phyloP scores from a whole-genome alignment of 352 stramenopile species.

The Sclerospora graminicola region DNA sequence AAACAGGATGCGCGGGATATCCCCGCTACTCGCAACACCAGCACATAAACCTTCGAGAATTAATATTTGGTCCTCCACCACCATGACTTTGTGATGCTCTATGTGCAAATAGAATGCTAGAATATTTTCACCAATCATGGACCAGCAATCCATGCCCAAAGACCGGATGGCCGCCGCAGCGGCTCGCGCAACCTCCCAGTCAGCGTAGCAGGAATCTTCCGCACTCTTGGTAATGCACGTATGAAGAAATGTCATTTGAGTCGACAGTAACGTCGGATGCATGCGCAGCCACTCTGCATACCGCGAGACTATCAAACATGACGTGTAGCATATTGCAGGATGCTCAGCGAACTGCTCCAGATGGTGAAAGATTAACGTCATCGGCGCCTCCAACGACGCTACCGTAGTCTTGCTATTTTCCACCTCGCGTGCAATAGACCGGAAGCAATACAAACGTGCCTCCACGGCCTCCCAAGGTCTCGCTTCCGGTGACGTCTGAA shows the following conservation, averaged over 20 bases:
- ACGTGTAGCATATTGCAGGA: slow-evolving; percentile 77
- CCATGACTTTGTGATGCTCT: slow-evolving; percentile 52
- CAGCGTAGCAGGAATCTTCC: slow-evolving; percentile 30
- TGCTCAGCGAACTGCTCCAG: slow-evolving; percentile 63
- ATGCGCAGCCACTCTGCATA: slow-evolving; percentile 64
- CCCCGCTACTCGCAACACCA: slow-evolving; percentile 38
- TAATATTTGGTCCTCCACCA: slow-evolving; percentile 76
- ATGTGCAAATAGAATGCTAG: slow-evolving; percentile 73
- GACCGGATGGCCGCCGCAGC: slow-evolving; percentile 60
- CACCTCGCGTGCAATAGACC: slow-evolving; percentile 76
- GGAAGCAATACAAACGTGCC: slow-evolving; percentile 75
- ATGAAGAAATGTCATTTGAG: slow-evolving; percentile 64
- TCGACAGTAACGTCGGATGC: slow-evolving; percentile 34
- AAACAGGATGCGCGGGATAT: slow-evolving; percentile 30
- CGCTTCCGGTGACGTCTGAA: slow-evolving; percentile 32
- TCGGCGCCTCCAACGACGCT: slow-evolving; percentile 22
- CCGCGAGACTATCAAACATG: slow-evolving; percentile 76
- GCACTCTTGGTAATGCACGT: slow-evolving; percentile 49
- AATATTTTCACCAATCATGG: slow-evolving; percentile 49
- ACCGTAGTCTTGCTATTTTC: slow-evolving; percentile 26
- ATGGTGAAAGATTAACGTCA: slow-evolving; percentile 72
- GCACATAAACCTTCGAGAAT: slow-evolving; percentile 70
- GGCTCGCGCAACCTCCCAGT: slow-evolving; percentile 72
- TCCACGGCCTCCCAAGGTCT: slow-evolving; percentile 69
- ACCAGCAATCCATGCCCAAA: slow-evolving; percentile 73